Evolutionary conservation across 345 rosid genomes (phyloP), one percentile per base, ranked within the genome.

Genomic region (Boechera stricta): DNA sequence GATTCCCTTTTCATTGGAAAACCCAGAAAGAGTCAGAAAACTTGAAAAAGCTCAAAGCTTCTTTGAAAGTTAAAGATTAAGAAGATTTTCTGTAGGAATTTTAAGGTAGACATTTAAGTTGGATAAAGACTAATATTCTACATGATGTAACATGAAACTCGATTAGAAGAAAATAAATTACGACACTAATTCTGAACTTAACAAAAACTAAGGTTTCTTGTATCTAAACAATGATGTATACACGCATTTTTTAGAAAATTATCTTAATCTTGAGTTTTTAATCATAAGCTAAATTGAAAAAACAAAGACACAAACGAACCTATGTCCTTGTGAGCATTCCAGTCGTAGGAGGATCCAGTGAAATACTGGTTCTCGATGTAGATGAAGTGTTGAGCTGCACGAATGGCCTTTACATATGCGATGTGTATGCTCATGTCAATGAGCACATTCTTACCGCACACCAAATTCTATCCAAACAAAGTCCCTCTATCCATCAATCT

Each of bases 361-460:
- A 94, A 94, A 79, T 94, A 94, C 79, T 94, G 98, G 76, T 94
- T 94, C 84, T 94, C 98, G 1, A 94, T 92, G 78, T 94, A 94
- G 73, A 94, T 90, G 76, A 85, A 94, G 81, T 94, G 97, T 83
- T 94, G 98, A 32, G 98, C 98, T 72, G 95, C 80, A 80, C 98
- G 98, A 64, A 94, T 94, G 75, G 98, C 98, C 80, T 89, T 90
- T 69, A 94, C 97, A 72, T 90, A 94, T 71, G 98, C 97, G 1
- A 96, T 87, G 82, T 92, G 98, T 83, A 94, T 94, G 92, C 98
- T 94, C 98, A 94, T 92, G 85, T 94, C 98, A 52, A 94, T 94
- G 63, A 94, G 90, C 54, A 92, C 88, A 75, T 94, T 90, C 88
- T 94, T 94, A 55, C 98, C 98, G 47, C 95, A 92, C 32, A 94